Base-by-base conservation (phyloP, 2,329 filamentous ascomycete genomes). In the Talaromyces atroroseus region DNA sequence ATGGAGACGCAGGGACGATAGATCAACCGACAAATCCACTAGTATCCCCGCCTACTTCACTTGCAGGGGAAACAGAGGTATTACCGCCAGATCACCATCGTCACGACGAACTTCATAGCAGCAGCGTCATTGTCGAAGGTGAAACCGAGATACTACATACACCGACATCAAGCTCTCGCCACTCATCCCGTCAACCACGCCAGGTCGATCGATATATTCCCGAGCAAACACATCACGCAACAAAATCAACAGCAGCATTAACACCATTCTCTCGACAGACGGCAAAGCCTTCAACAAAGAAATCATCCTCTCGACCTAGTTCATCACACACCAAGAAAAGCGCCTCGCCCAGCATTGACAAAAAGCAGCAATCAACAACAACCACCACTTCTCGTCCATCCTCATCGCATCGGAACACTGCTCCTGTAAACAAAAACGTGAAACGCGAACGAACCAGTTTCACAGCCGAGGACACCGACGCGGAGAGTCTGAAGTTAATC, bases 21-120 rank as follows among this genome's bases (percentile, higher is more conserved):
- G 67, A 69, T 1, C 67, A 72, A 49, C 68, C 71, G 5, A 64
- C 68, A 20, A 68, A 68, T 42, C 71, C 71, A 14, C 64, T 77
- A 46, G 74, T 76, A 12, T 77, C 75, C 2, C 75, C 75, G 20
- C 75, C 74, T 14, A 76, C 72, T 23, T 76, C 74, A 21, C 67
- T 75, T 56, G 71, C 67, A 44, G 74, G 75, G 53, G 74, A 76
- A 56, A 67, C 65, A 54, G 74, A 74, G 50, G 65, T 68, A 26
- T 58, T 63, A n/a, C n/a, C n/a, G 18, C 66, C 66, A 20, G 52
- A 59, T 21, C 58, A 63, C 18, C 12, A 38, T 21, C 21, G 21
- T 38, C 67, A 71, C 48, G 64, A 64, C 3, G 64, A 71, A 56
- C 63, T 63, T 14, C 59, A 65, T 21, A 58, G 56, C 24, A 64